Conservation (phyloP, 208 protist genomes). For the Trypanosomatidae sp. region DNA sequence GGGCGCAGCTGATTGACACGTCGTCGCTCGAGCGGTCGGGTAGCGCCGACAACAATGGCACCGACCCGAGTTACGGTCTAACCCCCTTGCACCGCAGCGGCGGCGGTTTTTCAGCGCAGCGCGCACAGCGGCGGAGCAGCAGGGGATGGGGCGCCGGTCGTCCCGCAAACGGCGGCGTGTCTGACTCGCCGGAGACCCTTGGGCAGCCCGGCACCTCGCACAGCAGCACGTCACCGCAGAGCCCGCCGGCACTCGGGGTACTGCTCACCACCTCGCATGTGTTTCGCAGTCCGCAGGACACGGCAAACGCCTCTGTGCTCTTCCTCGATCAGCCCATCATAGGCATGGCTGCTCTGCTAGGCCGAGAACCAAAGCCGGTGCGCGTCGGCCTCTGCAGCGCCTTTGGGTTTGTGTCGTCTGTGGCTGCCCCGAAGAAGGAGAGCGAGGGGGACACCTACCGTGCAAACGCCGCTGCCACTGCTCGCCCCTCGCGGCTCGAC, state of each 20-base stretch:
- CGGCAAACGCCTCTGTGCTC: constrained; percentile 32
- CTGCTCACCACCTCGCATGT: constrained; percentile 83
- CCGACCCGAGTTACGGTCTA: not conserved
- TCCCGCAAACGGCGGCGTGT: not conserved
- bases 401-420: constrained; percentile 60
- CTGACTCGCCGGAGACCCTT: not conserved
- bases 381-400: constrained; percentile 48
- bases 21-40: not conserved
- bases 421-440: constrained; percentile 17
- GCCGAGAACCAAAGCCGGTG: constrained; percentile 47
- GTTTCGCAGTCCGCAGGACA: constrained; percentile 38
- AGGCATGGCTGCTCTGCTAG: constrained; percentile 50
- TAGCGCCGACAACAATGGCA: not conserved
- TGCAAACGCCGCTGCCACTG: not conserved
- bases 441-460: constrained; percentile 7
- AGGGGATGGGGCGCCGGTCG: not conserved
- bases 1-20: constrained; percentile 18
- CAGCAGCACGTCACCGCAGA: not conserved
- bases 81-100: not conserved
- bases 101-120: not conserved
- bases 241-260: constrained; percentile 31
- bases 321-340: constrained; percentile 82
- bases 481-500: not conserved
- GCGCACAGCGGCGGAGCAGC: not conserved
- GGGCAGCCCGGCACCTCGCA: not conserved